A percentile compares a stretch with the other conserved stretches of the same genome.
Evolutionary conservation across 2,329 filamentous ascomycete species (phyloP).

Genomic region (Trichoderma atroviride): DNA sequence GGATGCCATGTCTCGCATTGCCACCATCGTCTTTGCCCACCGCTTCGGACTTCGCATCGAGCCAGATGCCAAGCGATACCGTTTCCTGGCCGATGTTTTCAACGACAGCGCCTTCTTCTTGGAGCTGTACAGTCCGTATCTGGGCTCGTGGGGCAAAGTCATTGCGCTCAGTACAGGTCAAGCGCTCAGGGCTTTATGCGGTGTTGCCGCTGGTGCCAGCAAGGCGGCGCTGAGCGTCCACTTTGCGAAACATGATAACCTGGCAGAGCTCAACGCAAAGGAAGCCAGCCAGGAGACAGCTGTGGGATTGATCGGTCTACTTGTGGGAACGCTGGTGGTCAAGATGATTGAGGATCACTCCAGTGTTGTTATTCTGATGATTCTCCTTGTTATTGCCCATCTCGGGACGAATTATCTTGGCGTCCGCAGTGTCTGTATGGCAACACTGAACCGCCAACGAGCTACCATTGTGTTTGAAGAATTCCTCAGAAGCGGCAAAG

Average conservation of each 20-base stretch:
- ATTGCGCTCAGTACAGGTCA: conserved; percentile 54
- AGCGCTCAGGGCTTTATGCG: conserved; percentile 68
- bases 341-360: conserved; percentile 69
- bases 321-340: conserved; percentile 80
- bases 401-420: conserved; percentile 84
- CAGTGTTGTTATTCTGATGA: conserved; percentile 74
- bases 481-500: conserved; percentile 51
- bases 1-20: conserved; percentile 76
- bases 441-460: conserved; percentile 81
- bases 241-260: conserved; percentile 83
- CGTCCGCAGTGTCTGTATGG: conserved; percentile 81
- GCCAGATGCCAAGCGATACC: conserved; percentile 88
- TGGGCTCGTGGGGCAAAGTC: conserved; percentile 59
- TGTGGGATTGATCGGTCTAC: conserved; percentile 84
- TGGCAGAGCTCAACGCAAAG: conserved; percentile 92
- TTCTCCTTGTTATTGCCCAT: conserved; percentile 73
- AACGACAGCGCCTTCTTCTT: conserved; percentile 85
- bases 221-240: conserved; percentile 92
- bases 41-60: conserved; percentile 80
- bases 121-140: conserved; percentile 77
- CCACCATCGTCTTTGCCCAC: conserved; percentile 86
- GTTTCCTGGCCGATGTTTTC: conserved; percentile 83
- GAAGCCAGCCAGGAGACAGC: conserved; percentile 95
- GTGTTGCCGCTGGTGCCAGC: conserved; percentile 84
- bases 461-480: conserved; percentile 74